Base-by-base conservation (phyloP, 2,329 filamentous ascomycete species). In the Nigrograna mackinnonii region DNA sequence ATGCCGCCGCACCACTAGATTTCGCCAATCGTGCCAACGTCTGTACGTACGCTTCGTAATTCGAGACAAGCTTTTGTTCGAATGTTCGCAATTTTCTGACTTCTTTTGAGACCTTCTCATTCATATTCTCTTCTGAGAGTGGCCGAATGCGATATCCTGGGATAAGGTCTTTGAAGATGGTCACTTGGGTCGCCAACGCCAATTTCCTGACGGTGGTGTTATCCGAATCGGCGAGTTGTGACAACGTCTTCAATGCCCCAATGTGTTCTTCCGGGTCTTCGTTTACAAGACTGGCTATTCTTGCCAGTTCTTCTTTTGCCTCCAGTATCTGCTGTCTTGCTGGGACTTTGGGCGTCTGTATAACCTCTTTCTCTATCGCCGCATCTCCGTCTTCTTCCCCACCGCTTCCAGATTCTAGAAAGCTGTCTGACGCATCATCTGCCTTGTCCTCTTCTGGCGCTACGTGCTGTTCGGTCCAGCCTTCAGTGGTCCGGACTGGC, bases 91-190 rank as follows among this genome's bases (percentile, higher is more conserved):
- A 71, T 54, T 83, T 86, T 61, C 87, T 84, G 22, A 97, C 90
- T 20, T 97, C 94, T 66, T 96, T 96, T 4, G 91, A 96, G 2
- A 97, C 74, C 67, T 95, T 95, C 50, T 85, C 85, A 44, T 81
- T 80, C 61, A 86, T 78, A 33, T 86, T 83, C 22, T 90, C 86
- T 46, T 95, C 89, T 1, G 80, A 77, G 4, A 90, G 74, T 1
- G 90, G 87, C 14, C 94, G 85, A 74, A 99, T 97, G 47, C 94
- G 82, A 67, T 99, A 99, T 17, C 94, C 94, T 0, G 94, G 94
- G 45, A 99, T 97, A 35, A 96, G 82, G 69, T 97, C 94, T 67
- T 92, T 96, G 77, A 92, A 99, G 11, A 97, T 84, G 1, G 91
- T 82, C 65, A 94, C 79, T 69, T 96, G 91, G 17, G 94, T 90